A percentile compares a stretch with the other conserved stretches of the same genome.
phyloP scores from a whole-genome alignment of 1,284 basidiomycete genomes.

The Melampsora americana region DNA sequence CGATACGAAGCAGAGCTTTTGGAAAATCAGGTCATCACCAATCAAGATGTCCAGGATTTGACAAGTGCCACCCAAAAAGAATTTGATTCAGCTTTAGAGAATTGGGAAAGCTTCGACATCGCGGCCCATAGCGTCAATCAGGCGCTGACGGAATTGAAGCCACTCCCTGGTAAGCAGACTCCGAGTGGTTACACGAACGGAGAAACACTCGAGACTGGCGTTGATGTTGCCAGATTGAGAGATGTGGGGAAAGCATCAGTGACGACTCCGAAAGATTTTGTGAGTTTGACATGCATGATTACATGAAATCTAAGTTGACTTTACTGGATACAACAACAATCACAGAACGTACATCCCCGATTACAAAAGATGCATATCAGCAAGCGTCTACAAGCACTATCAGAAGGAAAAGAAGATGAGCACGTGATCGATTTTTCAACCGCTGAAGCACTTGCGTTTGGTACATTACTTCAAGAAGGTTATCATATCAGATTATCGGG shows the following conservation, averaged over 20 bases:
- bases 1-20: conserved; percentile 75
- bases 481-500: conserved; percentile 78
- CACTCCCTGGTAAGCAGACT: neutral
- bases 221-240: conserved; percentile 60
- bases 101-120: conserved; percentile 5
- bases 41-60: conserved; percentile 13
- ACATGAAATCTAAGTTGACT: no score
- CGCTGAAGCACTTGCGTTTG: conserved; percentile 83
- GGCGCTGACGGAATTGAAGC: conserved; percentile 10
- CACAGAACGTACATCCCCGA: conserved; percentile 71
- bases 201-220: conserved; percentile 66
- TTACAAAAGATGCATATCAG: conserved; percentile 71
- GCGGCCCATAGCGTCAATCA: neutral
- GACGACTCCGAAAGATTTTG: conserved; percentile 68
- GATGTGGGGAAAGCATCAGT: conserved; percentile 69
- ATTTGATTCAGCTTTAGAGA: conserved; percentile 24
- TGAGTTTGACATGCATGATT: conserved; percentile 55
- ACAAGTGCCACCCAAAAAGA: conserved; percentile 16
- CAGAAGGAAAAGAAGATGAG: conserved; percentile 50
- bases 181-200: neutral
- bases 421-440: conserved; percentile 77
- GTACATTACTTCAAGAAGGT: conserved; percentile 73
- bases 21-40: conserved; percentile 50
- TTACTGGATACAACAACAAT: neutral
- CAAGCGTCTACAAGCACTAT: conserved; percentile 67